A percentile compares a stretch with the other conserved stretches of the same genome.
Conservation (phyloP, 352 stramenopile species). For the Hyaloperonospora arabidopsidis region DNA sequence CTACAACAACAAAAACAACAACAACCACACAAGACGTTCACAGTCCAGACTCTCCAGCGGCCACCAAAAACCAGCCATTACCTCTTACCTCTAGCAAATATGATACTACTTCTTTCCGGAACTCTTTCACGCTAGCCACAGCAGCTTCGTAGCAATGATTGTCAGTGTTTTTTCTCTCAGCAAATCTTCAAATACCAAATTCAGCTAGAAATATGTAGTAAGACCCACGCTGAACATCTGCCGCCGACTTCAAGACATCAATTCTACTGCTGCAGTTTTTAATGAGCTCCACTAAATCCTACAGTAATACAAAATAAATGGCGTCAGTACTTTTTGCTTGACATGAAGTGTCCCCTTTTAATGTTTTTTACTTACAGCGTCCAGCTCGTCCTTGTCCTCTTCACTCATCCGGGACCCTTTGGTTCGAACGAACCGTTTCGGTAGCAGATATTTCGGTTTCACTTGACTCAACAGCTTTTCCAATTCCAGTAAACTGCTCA, state of each 20-base stretch:
- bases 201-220: too few species aligned
- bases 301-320: background rate
- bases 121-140: conserved; percentile 26
- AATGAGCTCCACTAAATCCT: conserved; percentile 70
- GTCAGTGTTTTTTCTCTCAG: background rate
- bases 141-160: conserved; percentile 11
- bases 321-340: conserved; percentile 4
- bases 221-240: conserved; percentile 26
- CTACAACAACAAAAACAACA: conserved; percentile 16
- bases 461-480: conserved; percentile 47
- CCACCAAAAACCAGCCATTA: background rate
- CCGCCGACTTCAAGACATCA: conserved; percentile 41
- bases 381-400: conserved; percentile 69
- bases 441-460: conserved; percentile 45
- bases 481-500: conserved; percentile 40
- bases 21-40: background rate
- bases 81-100: conserved; percentile 53
- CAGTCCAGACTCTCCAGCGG: background rate
- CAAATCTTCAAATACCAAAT: background rate
- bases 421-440: conserved; percentile 51
- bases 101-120: conserved; percentile 64
- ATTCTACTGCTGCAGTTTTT: conserved; percentile 59
- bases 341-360: conserved; percentile 2
- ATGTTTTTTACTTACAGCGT: conserved; percentile 31
- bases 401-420: conserved; percentile 61